phyloP scores from a whole-genome alignment of 352 stramenopile species.

The Phytopythium boreale region DNA sequence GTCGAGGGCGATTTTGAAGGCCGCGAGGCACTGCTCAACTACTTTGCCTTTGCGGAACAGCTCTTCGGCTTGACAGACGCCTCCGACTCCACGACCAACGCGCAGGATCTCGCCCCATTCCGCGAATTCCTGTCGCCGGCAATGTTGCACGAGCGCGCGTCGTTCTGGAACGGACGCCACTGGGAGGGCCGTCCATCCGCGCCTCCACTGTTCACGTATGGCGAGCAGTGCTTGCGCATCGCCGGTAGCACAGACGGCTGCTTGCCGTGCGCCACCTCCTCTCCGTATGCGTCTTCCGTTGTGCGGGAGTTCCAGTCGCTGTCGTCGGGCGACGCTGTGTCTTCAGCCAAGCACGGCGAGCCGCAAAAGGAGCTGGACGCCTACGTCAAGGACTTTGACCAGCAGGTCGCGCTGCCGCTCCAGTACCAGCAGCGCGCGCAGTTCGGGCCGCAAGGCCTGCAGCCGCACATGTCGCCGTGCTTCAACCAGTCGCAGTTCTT shows the following conservation, averaged over 20 bases:
- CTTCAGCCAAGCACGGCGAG: constrained; percentile 30
- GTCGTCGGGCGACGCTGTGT: constrained; percentile 3
- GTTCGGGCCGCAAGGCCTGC: constrained; percentile 53
- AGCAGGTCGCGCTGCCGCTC: constrained; percentile 74
- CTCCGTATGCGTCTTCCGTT: constrained; percentile 42
- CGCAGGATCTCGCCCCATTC: constrained; percentile 46
- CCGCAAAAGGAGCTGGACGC: constrained; percentile 70
- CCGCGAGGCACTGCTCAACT: constrained; percentile 64
- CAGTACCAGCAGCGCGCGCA: constrained; percentile 71
- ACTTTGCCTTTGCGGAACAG: constrained; percentile 65
- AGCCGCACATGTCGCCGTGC: constrained; percentile 77
- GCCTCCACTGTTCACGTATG: constrained; percentile 70
- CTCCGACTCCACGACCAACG: constrained; percentile 12
- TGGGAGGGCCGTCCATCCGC: constrained; percentile 75
- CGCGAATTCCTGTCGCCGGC: constrained; percentile 42
- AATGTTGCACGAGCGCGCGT: constrained; percentile 50
- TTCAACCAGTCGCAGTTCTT: constrained; percentile 83
- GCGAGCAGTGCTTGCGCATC: constrained; percentile 48
- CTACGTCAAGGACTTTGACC: constrained; percentile 81
- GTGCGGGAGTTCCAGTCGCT: constrained; percentile 45
- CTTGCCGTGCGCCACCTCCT: constrained; percentile 55
- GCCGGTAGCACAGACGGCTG: constrained; percentile 46
- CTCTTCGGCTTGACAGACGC: constrained; percentile 59
- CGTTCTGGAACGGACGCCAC: constrained; percentile 78
- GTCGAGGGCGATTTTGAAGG: constrained; percentile 84